Evolutionary conservation across 768 basidiomycete species (phyloP), one percentile per base, ranked within the genome.

Genomic region (Hygrophorus pudorinus): DNA sequence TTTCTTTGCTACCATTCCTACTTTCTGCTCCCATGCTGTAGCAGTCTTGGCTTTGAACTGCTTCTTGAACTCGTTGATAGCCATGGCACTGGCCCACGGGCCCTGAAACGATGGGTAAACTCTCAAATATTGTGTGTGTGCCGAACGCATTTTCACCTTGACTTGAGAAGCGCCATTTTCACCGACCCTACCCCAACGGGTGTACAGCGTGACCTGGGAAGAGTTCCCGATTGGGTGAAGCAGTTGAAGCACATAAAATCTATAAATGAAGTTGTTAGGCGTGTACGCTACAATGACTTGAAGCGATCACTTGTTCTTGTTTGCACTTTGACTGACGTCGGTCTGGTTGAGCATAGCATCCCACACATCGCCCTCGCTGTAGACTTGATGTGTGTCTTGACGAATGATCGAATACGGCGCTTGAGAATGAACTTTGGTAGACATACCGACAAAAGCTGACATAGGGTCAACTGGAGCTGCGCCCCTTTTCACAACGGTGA

Each of bases 281-380:
- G 27, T 8, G n/a, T 35, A 12, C 18, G 16, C 18, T 20, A 41
- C n/a, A 20, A 21, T 29, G 17, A 45, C 59, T 36, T 37, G 24
- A 24, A 3, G 24, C 24, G 24, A 24, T 24, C 24, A 76, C 75
- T 79, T 78, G 54, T 78, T 78, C 62, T 76, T 77, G 53, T 77
- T 77, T 42, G 60, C 58, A 24, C 59, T 57, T 30, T 63, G 65
- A 34, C 66, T 68, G 39, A 78, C 64, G 48, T 77, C 67, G 1
- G 77, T 78, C 53, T 78, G 77, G 55, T 78, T 79, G 44, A 78
- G 66, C 72, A 76, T 78, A 30, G 75, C 76, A 53, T 79, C 77
- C 75, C 75, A 79, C 9, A 65, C 59, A 38, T 53, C 68, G 4
- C 47, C 56, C 32, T 66, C 64, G 24, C 54, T 48, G 44, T 67